These are phyloP conservation scores for Exophiala aquamarina DNA, from an alignment of 2,329 filamentous ascomycete genomes.

Conservation along the genomic window DNA sequence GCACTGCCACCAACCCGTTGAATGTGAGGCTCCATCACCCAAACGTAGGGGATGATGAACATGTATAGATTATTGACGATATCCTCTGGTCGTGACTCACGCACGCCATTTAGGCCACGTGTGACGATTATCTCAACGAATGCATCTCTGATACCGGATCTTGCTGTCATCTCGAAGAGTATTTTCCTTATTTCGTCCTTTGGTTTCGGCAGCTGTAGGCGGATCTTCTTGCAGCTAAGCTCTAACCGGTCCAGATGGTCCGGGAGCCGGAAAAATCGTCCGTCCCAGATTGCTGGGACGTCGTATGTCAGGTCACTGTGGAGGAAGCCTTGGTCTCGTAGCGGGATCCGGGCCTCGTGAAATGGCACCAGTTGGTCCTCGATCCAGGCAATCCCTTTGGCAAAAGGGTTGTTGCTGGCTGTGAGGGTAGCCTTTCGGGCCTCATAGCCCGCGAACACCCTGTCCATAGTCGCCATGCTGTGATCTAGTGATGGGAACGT, in stretches of 20 bases:
- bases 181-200: conserved; percentile 40
- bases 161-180: conserved; percentile 46
- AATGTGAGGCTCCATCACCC: conserved; percentile 50
- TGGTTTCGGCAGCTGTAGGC: conserved; percentile 44
- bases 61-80: conserved; percentile 46
- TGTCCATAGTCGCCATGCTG: conserved; percentile 44
- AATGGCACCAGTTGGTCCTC: conserved; percentile 45
- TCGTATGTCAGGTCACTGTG: conserved; percentile 56
- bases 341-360: conserved; percentile 49
- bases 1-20: conserved; percentile 44
- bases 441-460: conserved; percentile 42
- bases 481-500: background rate
- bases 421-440: conserved; percentile 34
- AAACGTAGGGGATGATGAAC: conserved; percentile 50
- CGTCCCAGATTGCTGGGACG: conserved; percentile 53
- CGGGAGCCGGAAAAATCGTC: conserved; percentile 53
- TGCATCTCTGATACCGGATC: conserved; percentile 50
- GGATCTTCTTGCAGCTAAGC: conserved; percentile 47
- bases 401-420: conserved; percentile 39
- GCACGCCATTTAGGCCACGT: conserved; percentile 45
- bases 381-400: conserved; percentile 51
- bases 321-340: conserved; percentile 54
- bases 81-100: conserved; percentile 37
- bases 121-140: conserved; percentile 55
- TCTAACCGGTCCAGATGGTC: conserved; percentile 49